Percentiles rank a stretch among this genome's conserved stretches.
Conservation (phyloP, 495 filamentous ascomycete species). For the Xylona heveae region DNA sequence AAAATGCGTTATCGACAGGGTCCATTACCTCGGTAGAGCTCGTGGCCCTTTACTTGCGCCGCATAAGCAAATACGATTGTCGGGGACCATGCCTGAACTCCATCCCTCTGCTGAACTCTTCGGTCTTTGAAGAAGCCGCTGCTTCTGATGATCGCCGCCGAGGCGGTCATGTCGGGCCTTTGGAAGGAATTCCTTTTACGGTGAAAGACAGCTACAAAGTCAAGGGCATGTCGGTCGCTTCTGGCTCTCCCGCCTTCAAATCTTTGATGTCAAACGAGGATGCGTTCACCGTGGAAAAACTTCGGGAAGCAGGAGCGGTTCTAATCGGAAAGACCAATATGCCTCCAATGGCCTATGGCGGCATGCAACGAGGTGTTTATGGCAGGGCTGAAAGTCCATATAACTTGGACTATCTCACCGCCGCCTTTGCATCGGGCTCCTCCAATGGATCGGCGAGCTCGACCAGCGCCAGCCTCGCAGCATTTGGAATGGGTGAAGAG, state of each 20-base stretch:
- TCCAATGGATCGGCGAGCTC: constrained; percentile 15
- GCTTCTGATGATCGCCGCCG: constrained; percentile 14
- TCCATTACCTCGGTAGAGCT: constrained; percentile 11
- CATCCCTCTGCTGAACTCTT: constrained; percentile 12
- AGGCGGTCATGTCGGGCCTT: constrained; percentile 4
- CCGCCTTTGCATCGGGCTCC: constrained; percentile 16
- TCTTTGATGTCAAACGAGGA: constrained; percentile 11
- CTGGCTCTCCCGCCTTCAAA: constrained; percentile 15
- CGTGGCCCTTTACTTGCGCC: constrained; percentile 9
- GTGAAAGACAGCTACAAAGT: constrained; percentile 17
- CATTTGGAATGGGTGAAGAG: constrained; percentile 15
- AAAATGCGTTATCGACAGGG: constrained; percentile 7
- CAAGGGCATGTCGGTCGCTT: constrained; percentile 14
- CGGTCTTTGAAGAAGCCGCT: constrained; percentile 15
- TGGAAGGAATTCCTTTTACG: constrained; percentile 17
- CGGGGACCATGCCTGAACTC: constrained; percentile 12
- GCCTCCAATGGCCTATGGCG: constrained; percentile 17
- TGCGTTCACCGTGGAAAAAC: constrained; percentile 10
- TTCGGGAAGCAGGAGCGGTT: constrained; percentile 13
- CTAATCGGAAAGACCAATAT: constrained; percentile 17
- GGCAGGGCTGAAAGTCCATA: constrained; percentile 16
- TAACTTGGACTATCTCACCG: constrained; percentile 14
- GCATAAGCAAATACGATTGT: constrained; percentile 12
- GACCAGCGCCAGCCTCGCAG: constrained; percentile 14
- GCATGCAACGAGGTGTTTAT: constrained; percentile 16